Conservation (phyloP, 2,329 filamentous ascomycete genomes). For the Pseudocercospora cruenta region DNA sequence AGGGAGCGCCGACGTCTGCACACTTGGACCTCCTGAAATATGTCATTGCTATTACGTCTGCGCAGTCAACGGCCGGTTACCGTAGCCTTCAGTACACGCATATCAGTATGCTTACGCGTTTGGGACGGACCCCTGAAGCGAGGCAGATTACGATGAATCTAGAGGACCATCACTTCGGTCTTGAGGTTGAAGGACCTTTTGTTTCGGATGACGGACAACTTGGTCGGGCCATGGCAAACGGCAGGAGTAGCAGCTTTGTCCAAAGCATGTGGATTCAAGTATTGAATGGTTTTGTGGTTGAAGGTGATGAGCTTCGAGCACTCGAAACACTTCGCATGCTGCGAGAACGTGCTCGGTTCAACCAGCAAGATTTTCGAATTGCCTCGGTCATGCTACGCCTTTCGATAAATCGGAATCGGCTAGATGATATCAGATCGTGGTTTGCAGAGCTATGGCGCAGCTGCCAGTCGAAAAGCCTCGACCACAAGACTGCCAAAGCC, state of each 20-base stretch:
- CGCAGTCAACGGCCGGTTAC: background rate
- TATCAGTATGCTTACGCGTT: background rate
- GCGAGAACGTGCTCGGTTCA: constrained; percentile 37
- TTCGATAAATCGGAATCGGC: constrained; percentile 61
- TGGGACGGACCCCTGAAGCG: background rate
- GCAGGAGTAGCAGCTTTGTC: too few relatives aligned
- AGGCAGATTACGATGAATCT: background rate
- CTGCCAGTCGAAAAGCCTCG: background rate
- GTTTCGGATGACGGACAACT: background rate
- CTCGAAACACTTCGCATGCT: constrained; percentile 59
- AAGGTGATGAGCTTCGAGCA: constrained; percentile 63
- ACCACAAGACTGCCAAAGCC: background rate
- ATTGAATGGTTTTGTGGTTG: constrained; percentile 61
- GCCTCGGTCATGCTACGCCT: constrained; percentile 49
- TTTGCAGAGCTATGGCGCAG: constrained; percentile 46
- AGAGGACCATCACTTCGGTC: background rate
- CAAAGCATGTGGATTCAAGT: constrained; percentile 36
- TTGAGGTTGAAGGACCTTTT: background rate
- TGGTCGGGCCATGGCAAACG: background rate
- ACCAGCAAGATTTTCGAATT: background rate
- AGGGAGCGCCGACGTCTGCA: background rate
- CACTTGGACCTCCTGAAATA: background rate
- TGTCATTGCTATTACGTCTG: background rate
- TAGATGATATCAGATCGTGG: constrained; percentile 68
- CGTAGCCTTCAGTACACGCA: background rate